These are phyloP conservation scores for Lepidium didymum DNA, from an alignment of 345 rosid genomes.

Conservation along the genomic window DNA sequence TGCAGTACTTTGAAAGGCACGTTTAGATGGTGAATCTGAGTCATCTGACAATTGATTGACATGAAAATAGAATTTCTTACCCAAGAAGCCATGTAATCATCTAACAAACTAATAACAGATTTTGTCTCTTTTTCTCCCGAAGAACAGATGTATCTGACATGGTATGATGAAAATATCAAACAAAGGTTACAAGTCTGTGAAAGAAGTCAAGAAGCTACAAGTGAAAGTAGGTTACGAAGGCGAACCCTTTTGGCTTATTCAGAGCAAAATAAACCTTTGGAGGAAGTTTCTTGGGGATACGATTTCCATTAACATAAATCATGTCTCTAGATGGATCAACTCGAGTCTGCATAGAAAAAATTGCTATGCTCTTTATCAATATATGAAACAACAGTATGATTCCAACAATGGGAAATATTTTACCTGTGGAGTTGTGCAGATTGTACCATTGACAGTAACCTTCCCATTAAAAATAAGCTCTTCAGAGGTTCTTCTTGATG, in stretches of 20 bases:
- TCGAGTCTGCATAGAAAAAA: constrained; percentile 54
- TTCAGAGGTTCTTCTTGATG: constrained; percentile 82
- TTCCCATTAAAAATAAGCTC: constrained; percentile 81
- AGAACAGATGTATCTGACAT: constrained; percentile 84
- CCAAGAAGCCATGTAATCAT: constrained; percentile 66
- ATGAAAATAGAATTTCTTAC: constrained; percentile 29
- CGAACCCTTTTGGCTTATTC: constrained; percentile 99
- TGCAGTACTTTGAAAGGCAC: neutral
- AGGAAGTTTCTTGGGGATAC: constrained; percentile 80
- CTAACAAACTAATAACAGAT: constrained; percentile 63
- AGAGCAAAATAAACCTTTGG: constrained; percentile 85
- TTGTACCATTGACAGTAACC: constrained; percentile 82
- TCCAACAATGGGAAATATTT: neutral
- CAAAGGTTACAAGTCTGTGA: neutral
- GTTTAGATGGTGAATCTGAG: neutral
- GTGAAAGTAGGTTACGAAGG: neutral
- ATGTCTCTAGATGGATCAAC: constrained; percentile 75
- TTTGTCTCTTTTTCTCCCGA: constrained; percentile 75
- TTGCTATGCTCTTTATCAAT: neutral
- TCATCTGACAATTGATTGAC: neutral
- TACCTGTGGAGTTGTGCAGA: constrained; percentile 81
- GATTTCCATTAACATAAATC: constrained; percentile 84
- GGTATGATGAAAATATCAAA: constrained; percentile 7
- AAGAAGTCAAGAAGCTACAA: neutral
- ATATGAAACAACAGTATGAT: neutral